Percentiles rank a stretch among this genome's conserved stretches.
Conservation (phyloP, 1,284 basidiomycete species). For the Rhodotorula sp. region DNA sequence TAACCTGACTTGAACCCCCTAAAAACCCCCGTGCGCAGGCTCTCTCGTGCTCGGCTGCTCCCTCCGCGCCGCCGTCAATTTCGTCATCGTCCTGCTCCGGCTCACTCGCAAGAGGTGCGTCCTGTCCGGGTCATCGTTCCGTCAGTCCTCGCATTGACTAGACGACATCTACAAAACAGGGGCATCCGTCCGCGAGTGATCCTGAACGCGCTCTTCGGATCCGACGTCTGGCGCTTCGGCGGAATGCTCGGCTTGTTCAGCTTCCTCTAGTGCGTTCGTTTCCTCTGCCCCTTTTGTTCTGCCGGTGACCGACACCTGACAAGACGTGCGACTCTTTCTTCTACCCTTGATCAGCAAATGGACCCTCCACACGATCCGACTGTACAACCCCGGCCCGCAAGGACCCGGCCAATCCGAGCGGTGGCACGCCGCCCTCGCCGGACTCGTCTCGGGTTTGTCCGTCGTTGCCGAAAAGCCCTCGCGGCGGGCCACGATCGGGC, state of each 20-base stretch:
- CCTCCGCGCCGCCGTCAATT: slow-evolving; percentile 74
- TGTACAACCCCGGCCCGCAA: slow-evolving; percentile 61
- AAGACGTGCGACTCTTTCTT: background rate
- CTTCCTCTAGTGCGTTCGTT: slow-evolving; percentile 34
- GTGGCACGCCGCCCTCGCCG: slow-evolving; percentile 88
- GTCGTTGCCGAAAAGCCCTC: slow-evolving; percentile 76
- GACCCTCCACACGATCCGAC: slow-evolving; percentile 75
- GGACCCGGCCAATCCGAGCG: slow-evolving; percentile 57
- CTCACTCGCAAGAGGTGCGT: slow-evolving; percentile 65
- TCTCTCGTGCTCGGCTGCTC: slow-evolving; percentile 73
- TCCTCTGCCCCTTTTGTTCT: too few relatives aligned
- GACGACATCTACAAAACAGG: slow-evolving; percentile 45
- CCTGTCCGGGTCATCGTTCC: slow-evolving; percentile 31
- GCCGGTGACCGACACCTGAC: too few relatives aligned
- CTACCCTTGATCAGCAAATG: slow-evolving; percentile 61
- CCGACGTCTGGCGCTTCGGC: slow-evolving; percentile 75
- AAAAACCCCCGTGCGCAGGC: slow-evolving; percentile 54
- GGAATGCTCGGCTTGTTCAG: slow-evolving; percentile 69
- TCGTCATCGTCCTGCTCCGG: slow-evolving; percentile 69
- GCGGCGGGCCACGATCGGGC: slow-evolving; percentile 71
- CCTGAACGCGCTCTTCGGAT: slow-evolving; percentile 72
- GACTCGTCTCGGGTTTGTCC: slow-evolving; percentile 71
- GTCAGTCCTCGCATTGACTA: background rate
- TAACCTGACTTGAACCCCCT: background rate
- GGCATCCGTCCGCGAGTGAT: slow-evolving; percentile 61